Conservation (phyloP, 2,329 filamentous ascomycete species). For the Phialophora chinensis region DNA sequence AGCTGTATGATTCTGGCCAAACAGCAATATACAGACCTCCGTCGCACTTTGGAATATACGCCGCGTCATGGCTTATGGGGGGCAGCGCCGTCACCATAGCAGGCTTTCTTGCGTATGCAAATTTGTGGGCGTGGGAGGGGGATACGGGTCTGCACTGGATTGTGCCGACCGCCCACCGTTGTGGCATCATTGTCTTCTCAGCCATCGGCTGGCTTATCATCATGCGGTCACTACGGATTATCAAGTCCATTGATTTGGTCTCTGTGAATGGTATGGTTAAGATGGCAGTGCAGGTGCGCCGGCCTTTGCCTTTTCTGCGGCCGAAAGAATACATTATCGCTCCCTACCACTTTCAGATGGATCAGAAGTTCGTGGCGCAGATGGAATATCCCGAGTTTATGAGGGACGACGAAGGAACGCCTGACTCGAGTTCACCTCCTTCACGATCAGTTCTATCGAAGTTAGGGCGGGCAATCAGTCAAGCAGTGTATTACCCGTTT, state of each 20-base stretch:
- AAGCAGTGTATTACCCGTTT: constrained; percentile 31
- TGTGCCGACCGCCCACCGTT: constrained; percentile 27
- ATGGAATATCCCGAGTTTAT: constrained; percentile 31
- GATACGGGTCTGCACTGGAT: constrained; percentile 23
- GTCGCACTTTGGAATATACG: constrained; percentile 30
- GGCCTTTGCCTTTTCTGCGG: constrained; percentile 29
- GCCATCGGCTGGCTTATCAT: constrained; percentile 26
- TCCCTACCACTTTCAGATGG: constrained; percentile 31
- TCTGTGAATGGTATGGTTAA: constrained; percentile 26
- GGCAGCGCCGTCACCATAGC: constrained; percentile 23
- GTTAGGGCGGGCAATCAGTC: constrained; percentile 25
- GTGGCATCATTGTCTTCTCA: constrained; percentile 30
- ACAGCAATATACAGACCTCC: constrained; percentile 29
- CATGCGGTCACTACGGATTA: constrained; percentile 28
- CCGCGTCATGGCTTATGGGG: constrained; percentile 29
- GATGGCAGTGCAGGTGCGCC: constrained; percentile 30
- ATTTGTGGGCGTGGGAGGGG: constrained; percentile 24
- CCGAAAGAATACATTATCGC: constrained; percentile 29
- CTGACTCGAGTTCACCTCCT: not conserved
- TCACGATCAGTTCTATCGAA: constrained; percentile 3
- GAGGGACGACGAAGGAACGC: not conserved
- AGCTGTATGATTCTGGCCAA: constrained; percentile 29
- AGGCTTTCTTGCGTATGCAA: constrained; percentile 27
- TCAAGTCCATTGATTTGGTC: constrained; percentile 31
- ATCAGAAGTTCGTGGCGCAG: constrained; percentile 28